Conservation (phyloP, 2,329 filamentous ascomycete species). For the Cordyceps militaris region DNA sequence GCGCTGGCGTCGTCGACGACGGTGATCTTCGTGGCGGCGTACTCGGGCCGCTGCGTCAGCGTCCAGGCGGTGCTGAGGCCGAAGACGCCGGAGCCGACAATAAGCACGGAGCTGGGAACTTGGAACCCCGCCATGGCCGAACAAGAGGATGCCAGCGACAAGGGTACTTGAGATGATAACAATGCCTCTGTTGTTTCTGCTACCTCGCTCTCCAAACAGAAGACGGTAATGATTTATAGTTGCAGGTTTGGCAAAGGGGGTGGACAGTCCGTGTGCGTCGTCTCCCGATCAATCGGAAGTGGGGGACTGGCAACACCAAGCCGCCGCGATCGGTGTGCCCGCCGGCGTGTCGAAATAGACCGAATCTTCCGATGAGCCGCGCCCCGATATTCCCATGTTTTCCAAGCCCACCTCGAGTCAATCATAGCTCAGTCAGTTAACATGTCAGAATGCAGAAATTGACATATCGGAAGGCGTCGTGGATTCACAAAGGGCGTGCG, state of each 20-base stretch:
- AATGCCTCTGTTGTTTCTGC: neutral
- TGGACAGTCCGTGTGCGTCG: neutral
- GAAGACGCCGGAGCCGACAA: slow-evolving; percentile 62
- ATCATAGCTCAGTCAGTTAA: neutral
- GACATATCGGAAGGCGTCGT: neutral
- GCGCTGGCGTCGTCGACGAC: slow-evolving; percentile 48
- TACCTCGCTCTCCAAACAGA: neutral
- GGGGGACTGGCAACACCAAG: neutral
- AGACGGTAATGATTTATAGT: neutral
- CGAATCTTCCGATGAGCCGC: neutral
- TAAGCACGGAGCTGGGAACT: slow-evolving; percentile 50
- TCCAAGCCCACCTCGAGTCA: neutral
- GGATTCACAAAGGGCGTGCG: neutral
- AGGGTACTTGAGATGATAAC: neutral
- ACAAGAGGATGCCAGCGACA: neutral
- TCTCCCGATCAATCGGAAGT: neutral
- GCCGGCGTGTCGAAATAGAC: neutral
- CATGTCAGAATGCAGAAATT: neutral
- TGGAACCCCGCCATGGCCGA: neutral
- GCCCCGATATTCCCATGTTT: slow-evolving; percentile 1
- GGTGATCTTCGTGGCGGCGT: slow-evolving; percentile 48
- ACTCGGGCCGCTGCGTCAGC: slow-evolving; percentile 54
- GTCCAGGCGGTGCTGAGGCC: slow-evolving; percentile 58
- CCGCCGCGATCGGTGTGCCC: slow-evolving; percentile 1
- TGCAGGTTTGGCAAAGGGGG: neutral